Evolutionary conservation across 495 filamentous ascomycete genomes (phyloP).

Genomic region (Astrothelium macrocarpum): DNA sequence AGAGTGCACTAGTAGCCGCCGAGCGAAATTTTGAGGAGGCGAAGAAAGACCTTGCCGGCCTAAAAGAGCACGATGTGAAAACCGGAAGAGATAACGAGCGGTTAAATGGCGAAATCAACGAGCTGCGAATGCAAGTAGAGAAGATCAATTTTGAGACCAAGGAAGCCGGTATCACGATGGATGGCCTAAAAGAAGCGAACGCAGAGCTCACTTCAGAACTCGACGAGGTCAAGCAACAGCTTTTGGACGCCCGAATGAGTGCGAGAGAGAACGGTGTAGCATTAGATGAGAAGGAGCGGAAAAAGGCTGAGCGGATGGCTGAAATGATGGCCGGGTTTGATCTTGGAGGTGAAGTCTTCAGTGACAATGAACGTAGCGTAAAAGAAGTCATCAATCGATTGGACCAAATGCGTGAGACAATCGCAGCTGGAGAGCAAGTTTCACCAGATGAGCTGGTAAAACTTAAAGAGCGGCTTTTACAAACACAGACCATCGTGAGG

Average conservation of each 20-base stretch:
- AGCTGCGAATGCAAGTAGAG: constrained; percentile 90
- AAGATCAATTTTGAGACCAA: constrained; percentile 92
- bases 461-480: constrained; percentile 65
- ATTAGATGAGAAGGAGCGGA: constrained; percentile 92
- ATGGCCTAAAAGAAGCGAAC: constrained; percentile 92
- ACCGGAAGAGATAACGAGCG: constrained; percentile 81
- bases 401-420: constrained; percentile 66
- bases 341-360: constrained; percentile 79
- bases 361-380: constrained; percentile 78
- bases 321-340: constrained; percentile 99
- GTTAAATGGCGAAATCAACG: constrained; percentile 72
- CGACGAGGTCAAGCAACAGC: constrained; percentile 92
- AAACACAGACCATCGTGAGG: constrained; percentile 84
- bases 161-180: constrained; percentile 94
- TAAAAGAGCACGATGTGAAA: constrained; percentile 75
- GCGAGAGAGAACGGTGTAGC: constrained; percentile 84
- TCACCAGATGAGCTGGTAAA: constrained; percentile 71
- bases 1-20: constrained; percentile 64
- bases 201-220: constrained; percentile 80
- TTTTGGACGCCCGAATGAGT: constrained; percentile 89
- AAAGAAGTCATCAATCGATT: constrained; percentile 71
- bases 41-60: constrained; percentile 67
- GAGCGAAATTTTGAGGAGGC: constrained; percentile 71
- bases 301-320: constrained; percentile 97
- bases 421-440: constrained; percentile 64